These are phyloP conservation scores for Pseudogymnoascus sp. DNA, from an alignment of 2,329 filamentous ascomycete species.

Conservation along the genomic window DNA sequence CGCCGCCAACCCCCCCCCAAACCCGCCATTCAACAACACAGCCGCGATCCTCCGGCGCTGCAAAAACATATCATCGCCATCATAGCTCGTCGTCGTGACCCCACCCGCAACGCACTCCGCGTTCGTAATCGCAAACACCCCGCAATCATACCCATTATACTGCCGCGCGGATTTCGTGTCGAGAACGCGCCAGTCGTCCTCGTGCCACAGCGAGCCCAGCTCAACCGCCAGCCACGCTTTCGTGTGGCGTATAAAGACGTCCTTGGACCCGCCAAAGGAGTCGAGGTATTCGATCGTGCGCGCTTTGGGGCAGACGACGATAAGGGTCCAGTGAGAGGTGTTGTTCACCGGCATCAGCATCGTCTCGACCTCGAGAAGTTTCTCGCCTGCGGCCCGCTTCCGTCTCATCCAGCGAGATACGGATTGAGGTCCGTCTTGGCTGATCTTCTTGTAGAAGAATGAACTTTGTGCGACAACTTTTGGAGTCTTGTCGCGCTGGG, in stretches of 20 bases:
- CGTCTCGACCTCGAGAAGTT: constrained; percentile 57
- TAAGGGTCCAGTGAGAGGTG: constrained; percentile 62
- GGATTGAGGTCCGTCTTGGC: constrained; percentile 37
- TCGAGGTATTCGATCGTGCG: constrained; percentile 62
- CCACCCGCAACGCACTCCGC: constrained; percentile 48
- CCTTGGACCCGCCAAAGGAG: constrained; percentile 43
- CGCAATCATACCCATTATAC: constrained; percentile 64
- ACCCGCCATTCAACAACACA: constrained; percentile 59
- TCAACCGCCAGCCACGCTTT: constrained; percentile 50
- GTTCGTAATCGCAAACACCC: constrained; percentile 70
- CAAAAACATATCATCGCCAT: constrained; percentile 45
- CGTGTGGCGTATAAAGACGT: constrained; percentile 34
- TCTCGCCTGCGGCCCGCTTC: constrained; percentile 47
- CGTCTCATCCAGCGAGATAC: constrained; percentile 50
- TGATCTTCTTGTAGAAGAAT: constrained; percentile 54
- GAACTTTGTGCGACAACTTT: constrained; percentile 57
- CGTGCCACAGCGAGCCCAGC: constrained; percentile 46
- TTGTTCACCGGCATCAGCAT: constrained; percentile 61
- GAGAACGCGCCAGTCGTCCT: constrained; percentile 51
- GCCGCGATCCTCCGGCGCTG: constrained; percentile 57
- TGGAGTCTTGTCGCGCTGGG: constrained; percentile 38
- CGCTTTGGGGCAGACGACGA: constrained; percentile 55
- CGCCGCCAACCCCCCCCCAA: constrained; percentile 33
- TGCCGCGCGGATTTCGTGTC: constrained; percentile 47
- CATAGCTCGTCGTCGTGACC: constrained; percentile 36